Base-by-base conservation (phyloP, 306 rosid genomes). In the Corylus avellana region DNA sequence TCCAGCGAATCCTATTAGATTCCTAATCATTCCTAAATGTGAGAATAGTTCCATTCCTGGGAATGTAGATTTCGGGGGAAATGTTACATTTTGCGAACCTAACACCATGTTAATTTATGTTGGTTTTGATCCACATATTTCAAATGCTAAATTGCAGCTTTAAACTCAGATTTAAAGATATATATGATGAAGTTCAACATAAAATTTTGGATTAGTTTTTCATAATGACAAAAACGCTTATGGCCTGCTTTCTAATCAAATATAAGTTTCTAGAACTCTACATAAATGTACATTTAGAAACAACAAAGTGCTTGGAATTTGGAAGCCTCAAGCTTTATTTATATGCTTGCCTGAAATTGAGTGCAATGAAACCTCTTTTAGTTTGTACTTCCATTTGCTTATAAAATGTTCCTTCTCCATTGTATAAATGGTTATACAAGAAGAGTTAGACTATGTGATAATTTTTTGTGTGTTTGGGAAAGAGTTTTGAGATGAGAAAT, bases 261-360 rank as follows among this genome's bases (percentile, higher is more conserved):
- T 17, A 16, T 13, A 37, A 27, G 39, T 62, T 39, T 67, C 72
- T 67, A 8, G 16, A 10, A 58, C 12, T 22, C 2, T 58, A 58
- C 2, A 3, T 58, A 12, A 58, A 10, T 27, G 25, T 58, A 58
- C 66, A 48, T 48, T 48, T 58, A 13, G 12, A 58, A 58, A 58
- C 25, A 58, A 18, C 8, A 58, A 22, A 5, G 27, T 58, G 10
- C 32, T 58, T 58, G 7, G 66, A 58, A 20, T 20, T 20, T 25
- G 16, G 22, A 58, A 58, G 35, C 14, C 16, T 25, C 37, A 39
- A 39, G 44, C 44, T 39, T 35, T 64, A 27, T 29, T n/a, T 42
- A 42, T 42, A 42, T 67, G 51, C 72, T 67, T 67, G 72, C 49
- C 29, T 18, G 49, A 17, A 63, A 66, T 35, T 66, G 25, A 67